Evolutionary conservation across 2,329 filamentous ascomycete genomes (phyloP).

Genomic region (Biscogniauxia marginata): DNA sequence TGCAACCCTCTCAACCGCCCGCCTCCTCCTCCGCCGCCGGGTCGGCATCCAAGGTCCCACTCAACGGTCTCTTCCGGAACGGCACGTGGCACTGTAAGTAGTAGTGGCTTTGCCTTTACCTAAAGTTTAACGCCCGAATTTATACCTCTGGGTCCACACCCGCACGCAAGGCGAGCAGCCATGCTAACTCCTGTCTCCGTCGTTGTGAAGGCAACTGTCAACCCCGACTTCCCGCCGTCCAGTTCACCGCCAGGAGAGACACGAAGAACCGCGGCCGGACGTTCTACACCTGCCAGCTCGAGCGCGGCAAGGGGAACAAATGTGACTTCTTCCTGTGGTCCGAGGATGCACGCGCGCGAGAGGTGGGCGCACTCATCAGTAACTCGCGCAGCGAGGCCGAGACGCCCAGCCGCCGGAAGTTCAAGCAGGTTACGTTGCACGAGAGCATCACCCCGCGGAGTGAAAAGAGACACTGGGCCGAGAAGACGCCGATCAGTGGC

Average conservation of each 20-base stretch:
- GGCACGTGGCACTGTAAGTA: conserved; percentile 41
- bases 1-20: conserved; percentile 10
- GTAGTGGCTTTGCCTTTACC: too few relatives aligned
- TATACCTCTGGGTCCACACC: background rate
- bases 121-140: too few relatives aligned
- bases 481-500: conserved; percentile 18
- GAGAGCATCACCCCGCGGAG: conserved; percentile 27
- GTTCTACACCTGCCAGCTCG: conserved; percentile 54
- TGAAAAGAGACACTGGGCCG: conserved; percentile 15
- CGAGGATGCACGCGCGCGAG: conserved; percentile 48
- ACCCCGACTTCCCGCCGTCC: conserved; percentile 47
- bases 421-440: conserved; percentile 29
- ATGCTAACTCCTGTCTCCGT: background rate
- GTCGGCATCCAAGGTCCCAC: conserved; percentile 18
- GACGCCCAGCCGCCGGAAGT: conserved; percentile 13
- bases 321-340: conserved; percentile 61
- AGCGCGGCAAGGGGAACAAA: conserved; percentile 36
- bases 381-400: conserved; percentile 44
- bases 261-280: conserved; percentile 48
- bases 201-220: conserved; percentile 45
- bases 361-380: conserved; percentile 42
- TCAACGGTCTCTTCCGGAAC: conserved; percentile 32
- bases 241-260: conserved; percentile 49
- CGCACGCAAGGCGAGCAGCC: too few relatives aligned
- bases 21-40: conserved; percentile 2